Conservation (phyloP, 2,329 filamentous ascomycete species). For the Lecanoromycetidae sp. region DNA sequence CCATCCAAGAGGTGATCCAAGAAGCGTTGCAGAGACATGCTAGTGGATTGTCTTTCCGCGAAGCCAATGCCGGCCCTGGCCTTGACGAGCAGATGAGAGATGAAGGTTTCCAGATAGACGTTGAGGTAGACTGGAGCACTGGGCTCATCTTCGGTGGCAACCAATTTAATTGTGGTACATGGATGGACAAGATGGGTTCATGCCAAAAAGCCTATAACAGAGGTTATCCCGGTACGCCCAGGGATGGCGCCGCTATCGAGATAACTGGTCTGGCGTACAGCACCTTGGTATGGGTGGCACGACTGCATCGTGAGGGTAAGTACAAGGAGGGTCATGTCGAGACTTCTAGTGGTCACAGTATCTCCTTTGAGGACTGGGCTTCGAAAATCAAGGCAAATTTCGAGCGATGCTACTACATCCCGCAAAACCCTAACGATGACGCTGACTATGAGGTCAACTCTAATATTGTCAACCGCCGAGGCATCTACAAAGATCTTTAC, state of each 20-base stretch:
- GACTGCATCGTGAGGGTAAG: constrained; percentile 53
- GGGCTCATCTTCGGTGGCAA: constrained; percentile 91
- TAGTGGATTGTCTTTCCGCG: constrained; percentile 76
- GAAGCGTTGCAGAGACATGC: constrained; percentile 90
- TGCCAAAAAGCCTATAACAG: constrained; percentile 82
- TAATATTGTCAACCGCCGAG: constrained; percentile 69
- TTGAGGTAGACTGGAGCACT: constrained; percentile 80
- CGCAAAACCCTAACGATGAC: constrained; percentile 57
- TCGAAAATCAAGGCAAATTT: constrained; percentile 70
- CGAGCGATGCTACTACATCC: constrained; percentile 84
- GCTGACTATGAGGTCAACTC: constrained; percentile 67
- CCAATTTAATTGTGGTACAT: constrained; percentile 90
- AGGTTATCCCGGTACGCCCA: constrained; percentile 87
- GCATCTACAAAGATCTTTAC: constrained; percentile 97
- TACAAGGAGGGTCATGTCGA: constrained; percentile 66
- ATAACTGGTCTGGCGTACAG: constrained; percentile 92
- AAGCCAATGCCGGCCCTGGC: constrained; percentile 80
- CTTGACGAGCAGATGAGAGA: constrained; percentile 89
- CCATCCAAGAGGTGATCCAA: constrained; percentile 79
- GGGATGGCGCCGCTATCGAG: constrained; percentile 88
- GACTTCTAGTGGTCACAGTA: constrained; percentile 45
- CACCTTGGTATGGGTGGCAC: constrained; percentile 65
- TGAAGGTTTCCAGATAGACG: constrained; percentile 82
- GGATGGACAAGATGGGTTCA: constrained; percentile 99
- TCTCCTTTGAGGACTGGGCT: constrained; percentile 72